Evolutionary conservation across 139 green algal species (phyloP), one percentile per base, ranked within the genome.

Genomic region (Chlorella sp.): DNA sequence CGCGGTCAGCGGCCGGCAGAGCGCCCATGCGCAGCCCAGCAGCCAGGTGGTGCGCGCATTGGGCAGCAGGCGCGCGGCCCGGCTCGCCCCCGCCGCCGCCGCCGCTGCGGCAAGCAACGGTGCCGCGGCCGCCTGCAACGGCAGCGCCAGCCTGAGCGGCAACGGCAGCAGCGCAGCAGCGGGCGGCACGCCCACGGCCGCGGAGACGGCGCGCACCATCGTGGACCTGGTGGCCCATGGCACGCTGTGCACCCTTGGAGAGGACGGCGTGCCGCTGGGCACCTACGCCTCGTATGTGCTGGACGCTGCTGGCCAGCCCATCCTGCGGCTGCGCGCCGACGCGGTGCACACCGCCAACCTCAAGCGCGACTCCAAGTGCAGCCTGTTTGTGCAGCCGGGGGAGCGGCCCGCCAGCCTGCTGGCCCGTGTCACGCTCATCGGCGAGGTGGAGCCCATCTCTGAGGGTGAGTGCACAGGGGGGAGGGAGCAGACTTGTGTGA

Each of bases 371-470:
- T 63, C 89, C 1, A 69, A 86, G 5, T 97, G 93, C 86, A 95
- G 89, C 72, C 90, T 98, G 57, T 95, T 96, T 88, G 92, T 98
- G 41, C 94, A 98, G 87, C 91, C 96, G 12, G 83, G 82, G 7
- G 84, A 92, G 57, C 84, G 90, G 34, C 95, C 96, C 1, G 94
- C 95, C 0, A 88, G 93, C 28, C 84, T 94, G 23, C 87, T 98
- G 34, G 96, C 93, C 3, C 83, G 92, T 2, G 93, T 95, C 32
- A 95, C 95, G 1, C 85, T 98, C 13, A 86, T 96, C 28, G 95
- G 95, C 25, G 80, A 73, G 6, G 89, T 95, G 39, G 81, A 88
- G 56, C 60, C 86, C 17, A 79, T 93, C 36, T 63, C 74, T 28
- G 21, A 18, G 28, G 76, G 76, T 81, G 34, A 16, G 55, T 4